phyloP scores from a whole-genome alignment of 1,284 basidiomycete species.

The Boletus sp. region DNA sequence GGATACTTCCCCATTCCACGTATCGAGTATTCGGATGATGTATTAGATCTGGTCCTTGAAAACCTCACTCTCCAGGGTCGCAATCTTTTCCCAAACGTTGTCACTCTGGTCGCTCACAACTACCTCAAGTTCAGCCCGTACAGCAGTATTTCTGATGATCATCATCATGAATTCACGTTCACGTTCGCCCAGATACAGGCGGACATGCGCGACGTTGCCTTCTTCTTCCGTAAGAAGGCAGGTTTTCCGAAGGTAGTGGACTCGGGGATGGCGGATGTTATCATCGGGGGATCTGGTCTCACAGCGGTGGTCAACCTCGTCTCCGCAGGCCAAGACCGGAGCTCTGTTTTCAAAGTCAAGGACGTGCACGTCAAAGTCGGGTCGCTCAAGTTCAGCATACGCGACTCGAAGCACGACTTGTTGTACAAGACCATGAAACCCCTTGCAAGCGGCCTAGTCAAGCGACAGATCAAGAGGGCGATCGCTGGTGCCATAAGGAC shows the following conservation, averaged over 20 bases:
- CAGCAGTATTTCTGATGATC: constrained; percentile 56
- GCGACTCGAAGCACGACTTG: constrained; percentile 91
- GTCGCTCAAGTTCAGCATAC: constrained; percentile 87
- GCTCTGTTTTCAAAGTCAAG: constrained; percentile 80
- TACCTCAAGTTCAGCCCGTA: constrained; percentile 85
- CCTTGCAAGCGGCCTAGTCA: constrained; percentile 81
- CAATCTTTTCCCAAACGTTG: constrained; percentile 81
- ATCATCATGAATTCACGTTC: constrained; percentile 72
- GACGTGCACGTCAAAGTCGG: constrained; percentile 81
- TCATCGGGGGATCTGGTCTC: constrained; percentile 82
- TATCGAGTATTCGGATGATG: constrained; percentile 88
- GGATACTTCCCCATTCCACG: constrained; percentile 92
- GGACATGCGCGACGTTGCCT: constrained; percentile 92
- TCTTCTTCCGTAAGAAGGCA: constrained; percentile 81
- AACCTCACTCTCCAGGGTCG: constrained; percentile 88
- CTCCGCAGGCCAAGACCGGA: constrained; percentile 64
- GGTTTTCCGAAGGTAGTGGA: constrained; percentile 85
- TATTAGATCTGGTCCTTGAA: constrained; percentile 90
- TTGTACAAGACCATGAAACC: constrained; percentile 85
- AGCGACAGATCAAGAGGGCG: constrained; percentile 89
- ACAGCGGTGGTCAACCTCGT: constrained; percentile 67
- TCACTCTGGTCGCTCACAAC: constrained; percentile 84
- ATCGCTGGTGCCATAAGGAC: constrained; percentile 78
- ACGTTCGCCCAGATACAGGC: constrained; percentile 87
- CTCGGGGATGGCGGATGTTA: constrained; percentile 90